A percentile compares a stretch with the other conserved stretches of the same genome.
phyloP scores from a whole-genome alignment of 768 basidiomycete species.

The Suillus sp. region DNA sequence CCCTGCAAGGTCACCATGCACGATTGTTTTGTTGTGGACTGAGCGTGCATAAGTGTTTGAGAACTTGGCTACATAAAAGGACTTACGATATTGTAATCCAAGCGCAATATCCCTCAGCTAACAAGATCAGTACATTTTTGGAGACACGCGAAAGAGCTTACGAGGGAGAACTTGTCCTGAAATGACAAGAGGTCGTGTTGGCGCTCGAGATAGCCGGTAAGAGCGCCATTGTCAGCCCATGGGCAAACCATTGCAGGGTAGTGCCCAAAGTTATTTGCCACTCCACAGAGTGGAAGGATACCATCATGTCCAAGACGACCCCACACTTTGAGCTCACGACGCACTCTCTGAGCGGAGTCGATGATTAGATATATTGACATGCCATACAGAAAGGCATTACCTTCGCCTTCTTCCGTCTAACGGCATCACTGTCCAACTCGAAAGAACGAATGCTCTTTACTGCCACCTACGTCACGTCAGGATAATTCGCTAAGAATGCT shows the following conservation, averaged over 20 bases:
- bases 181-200: conserved; percentile 9
- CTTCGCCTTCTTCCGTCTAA: neutral
- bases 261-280: conserved; percentile 22
- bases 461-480: neutral
- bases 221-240: conserved; percentile 20
- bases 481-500: neutral
- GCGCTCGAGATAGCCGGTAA: conserved; percentile 20
- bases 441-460: conserved; percentile 6
- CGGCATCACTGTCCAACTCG: neutral
- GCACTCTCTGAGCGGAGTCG: conserved; percentile 16
- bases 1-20: neutral
- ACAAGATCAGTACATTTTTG: neutral
- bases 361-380: neutral
- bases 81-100: neutral
- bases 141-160: conserved; percentile 6
- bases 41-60: neutral
- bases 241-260: conserved; percentile 26
- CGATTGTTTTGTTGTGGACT: neutral
- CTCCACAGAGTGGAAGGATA: conserved; percentile 23
- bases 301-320: conserved; percentile 20
- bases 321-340: conserved; percentile 26
- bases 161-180: conserved; percentile 18
- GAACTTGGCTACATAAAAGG: neutral
- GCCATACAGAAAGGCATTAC: neutral
- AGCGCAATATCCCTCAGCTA: neutral